Evolutionary conservation across 2,329 filamentous ascomycete genomes (phyloP), one percentile per base, ranked within the genome.

Genomic region (Arachnopeziza araneosa): DNA sequence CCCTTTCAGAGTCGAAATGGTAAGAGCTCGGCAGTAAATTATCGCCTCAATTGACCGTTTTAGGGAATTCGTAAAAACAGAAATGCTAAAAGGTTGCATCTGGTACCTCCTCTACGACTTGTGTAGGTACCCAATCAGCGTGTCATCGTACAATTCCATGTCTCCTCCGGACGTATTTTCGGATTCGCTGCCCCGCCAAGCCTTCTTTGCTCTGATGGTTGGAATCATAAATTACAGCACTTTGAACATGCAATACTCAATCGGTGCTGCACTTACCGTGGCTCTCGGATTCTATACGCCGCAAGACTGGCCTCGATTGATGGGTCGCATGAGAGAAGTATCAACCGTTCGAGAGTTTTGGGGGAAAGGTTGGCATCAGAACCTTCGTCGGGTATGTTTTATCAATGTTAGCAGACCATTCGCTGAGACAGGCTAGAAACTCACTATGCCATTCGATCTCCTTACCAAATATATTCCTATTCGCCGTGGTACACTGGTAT

Each of bases 291-390:
- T 64, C 5, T 60, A 52, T 30, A 56, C 54, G 1, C 57, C 59
- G 21, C 57, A 64, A 30, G 57, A 64, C n/a, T 61, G 60, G 60
- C 60, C 59, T 1, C 60, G 59, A 14, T 7, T 61, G 9, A 63
- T 60, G 57, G 57, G 63, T 10, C 24, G 50, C 2, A 54, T 61
- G 54, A 48, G 50, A 23, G 59, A 63, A 26, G 50, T 62, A 1
- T 54, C 30, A 10, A 60, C 59, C 17, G 55, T 65, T 52, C 54
- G 63, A n/a, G 55, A 54, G 22, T 50, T 61, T 17, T 63, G 61
- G 59, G 63, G 63, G 24, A 60, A 58, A 44, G 59, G 61, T 32
- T 65, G 63, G 63, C 63, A 65, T 57, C 63, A 65, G 26, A 14
- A 60, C 1, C 30, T 63, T 3, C 52, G 63, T 14, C 50, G 59